Evolutionary conservation across 441 rosid genomes (phyloP).

Genomic region (Biscutella laevigata): DNA sequence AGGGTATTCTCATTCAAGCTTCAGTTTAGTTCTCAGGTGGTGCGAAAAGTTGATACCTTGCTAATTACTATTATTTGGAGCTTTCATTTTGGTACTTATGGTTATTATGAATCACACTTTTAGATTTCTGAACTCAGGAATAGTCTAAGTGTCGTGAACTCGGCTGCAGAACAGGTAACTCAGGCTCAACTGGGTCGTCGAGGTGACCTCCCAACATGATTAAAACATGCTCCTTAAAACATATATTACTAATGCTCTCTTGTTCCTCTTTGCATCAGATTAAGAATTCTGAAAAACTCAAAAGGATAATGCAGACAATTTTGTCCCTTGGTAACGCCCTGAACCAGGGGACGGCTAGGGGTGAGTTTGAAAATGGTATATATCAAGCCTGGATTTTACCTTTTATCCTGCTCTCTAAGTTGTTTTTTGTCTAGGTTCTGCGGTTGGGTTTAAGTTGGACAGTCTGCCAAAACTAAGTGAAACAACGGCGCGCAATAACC

Average conservation of each 20-base stretch:
- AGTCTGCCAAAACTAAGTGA: conserved; percentile 89
- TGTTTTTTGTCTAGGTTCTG: conserved; percentile 74
- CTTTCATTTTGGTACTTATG: conserved; percentile 22
- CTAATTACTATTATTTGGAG: background rate
- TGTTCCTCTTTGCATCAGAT: conserved; percentile 13
- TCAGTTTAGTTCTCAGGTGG: conserved; percentile 83
- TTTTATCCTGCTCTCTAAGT: conserved; percentile 21
- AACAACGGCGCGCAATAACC: conserved; percentile 89
- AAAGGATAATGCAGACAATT: conserved; percentile 86
- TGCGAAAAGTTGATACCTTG: conserved; percentile 2
- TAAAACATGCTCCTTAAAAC: background rate
- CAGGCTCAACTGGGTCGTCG: background rate
- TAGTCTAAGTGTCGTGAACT: conserved; percentile 63
- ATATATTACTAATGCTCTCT: background rate
- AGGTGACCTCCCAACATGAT: conserved; percentile 4
- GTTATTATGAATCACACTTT: conserved; percentile 6
- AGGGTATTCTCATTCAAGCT: conserved; percentile 88
- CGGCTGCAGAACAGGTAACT: conserved; percentile 75
- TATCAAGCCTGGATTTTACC: background rate
- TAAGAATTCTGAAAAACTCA: conserved; percentile 54
- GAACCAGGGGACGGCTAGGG: conserved; percentile 99
- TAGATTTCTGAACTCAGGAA: conserved; percentile 77
- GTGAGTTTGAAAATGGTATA: conserved; percentile 35
- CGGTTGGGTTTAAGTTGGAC: conserved; percentile 96
- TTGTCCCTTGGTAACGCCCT: conserved; percentile 79